These are phyloP conservation scores for Pichia paraexigua DNA, from an alignment of 805 yeast genomes.

Conservation along the genomic window DNA sequence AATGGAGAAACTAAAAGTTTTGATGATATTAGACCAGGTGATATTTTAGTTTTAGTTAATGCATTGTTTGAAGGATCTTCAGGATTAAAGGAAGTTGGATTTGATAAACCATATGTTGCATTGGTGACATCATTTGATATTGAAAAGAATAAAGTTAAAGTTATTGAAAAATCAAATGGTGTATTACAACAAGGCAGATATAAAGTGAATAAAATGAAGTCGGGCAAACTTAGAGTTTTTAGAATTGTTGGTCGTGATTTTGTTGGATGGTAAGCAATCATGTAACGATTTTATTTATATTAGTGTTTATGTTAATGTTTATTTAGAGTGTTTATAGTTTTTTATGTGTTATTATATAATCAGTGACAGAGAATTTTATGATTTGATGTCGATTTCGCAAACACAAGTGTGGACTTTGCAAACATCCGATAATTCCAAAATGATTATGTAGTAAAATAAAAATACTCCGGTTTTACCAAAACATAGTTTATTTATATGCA, in stretches of 20 bases:
- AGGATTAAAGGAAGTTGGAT: slow-evolving; percentile 48
- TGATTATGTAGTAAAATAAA: neutral
- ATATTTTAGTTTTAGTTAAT: slow-evolving; percentile 65
- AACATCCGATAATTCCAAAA: neutral
- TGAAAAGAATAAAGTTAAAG: slow-evolving; percentile 61
- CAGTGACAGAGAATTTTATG: neutral
- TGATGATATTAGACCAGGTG: slow-evolving; percentile 75
- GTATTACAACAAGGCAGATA: slow-evolving; percentile 57
- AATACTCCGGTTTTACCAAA: too few relatives aligned
- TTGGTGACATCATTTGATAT: slow-evolving; percentile 69
- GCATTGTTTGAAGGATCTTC: slow-evolving; percentile 67
- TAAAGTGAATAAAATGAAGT: slow-evolving; percentile 61
- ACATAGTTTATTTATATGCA: too few relatives aligned
- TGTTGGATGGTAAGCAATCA: slow-evolving; percentile 52
- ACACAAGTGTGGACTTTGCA: too few relatives aligned
- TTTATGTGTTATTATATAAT: neutral
- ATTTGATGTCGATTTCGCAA: too few relatives aligned
- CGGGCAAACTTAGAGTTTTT: slow-evolving; percentile 74
- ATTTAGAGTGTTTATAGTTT: neutral
- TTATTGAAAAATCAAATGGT: slow-evolving; percentile 44
- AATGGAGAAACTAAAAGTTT: slow-evolving; percentile 41
- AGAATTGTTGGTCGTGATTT: slow-evolving; percentile 68
- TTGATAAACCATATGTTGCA: slow-evolving; percentile 43
- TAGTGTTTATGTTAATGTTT: neutral
- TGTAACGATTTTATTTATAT: neutral